Percentiles rank a stretch among this genome's conserved stretches.
Conservation (phyloP, 352 stramenopile species). For the Elongisporangium undulatum region DNA sequence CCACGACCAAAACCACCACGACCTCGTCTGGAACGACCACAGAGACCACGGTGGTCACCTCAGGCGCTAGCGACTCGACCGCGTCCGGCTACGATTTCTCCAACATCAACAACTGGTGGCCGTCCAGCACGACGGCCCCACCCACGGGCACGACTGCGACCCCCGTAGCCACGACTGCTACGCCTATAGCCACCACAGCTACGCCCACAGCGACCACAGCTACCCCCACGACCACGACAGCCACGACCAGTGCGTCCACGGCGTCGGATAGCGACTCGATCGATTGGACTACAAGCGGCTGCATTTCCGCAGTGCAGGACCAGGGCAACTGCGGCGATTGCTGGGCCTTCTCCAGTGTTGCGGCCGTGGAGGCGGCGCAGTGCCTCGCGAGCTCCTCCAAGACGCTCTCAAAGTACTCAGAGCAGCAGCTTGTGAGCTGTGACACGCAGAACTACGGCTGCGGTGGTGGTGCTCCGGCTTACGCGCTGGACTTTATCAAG, state of each 20-base stretch:
- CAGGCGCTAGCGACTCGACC: neutral
- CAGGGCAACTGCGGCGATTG: conserved; percentile 96
- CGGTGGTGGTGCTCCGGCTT: conserved; percentile 87
- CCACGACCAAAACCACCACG: neutral
- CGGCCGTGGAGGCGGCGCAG: conserved; percentile 88
- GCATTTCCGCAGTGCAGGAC: conserved; percentile 83
- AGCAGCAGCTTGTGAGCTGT: conserved; percentile 93
- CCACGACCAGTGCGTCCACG: conserved; percentile 5
- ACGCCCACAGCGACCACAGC: conserved; percentile 5
- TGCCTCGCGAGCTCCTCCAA: conserved; percentile 70
- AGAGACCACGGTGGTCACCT: conserved; percentile 1
- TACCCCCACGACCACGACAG: conserved; percentile 9
- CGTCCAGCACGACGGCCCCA: conserved; percentile 2
- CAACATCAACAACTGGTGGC: conserved; percentile 7
- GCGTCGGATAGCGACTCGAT: conserved; percentile 17
- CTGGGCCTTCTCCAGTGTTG: conserved; percentile 95
- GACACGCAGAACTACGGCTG: conserved; percentile 86
- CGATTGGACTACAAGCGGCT: conserved; percentile 39
- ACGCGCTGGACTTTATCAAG: conserved; percentile 91
- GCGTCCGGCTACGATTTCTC: neutral
- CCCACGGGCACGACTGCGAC: conserved; percentile 7
- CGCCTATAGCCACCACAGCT: conserved; percentile 3
- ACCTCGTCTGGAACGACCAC: neutral
- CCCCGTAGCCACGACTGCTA: neutral
- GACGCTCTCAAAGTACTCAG: conserved; percentile 72